Percentiles rank a stretch among this genome's conserved stretches.
Evolutionary conservation across 805 yeast genomes (phyloP).

Genomic region (Wickerhamiella australiensis): DNA sequence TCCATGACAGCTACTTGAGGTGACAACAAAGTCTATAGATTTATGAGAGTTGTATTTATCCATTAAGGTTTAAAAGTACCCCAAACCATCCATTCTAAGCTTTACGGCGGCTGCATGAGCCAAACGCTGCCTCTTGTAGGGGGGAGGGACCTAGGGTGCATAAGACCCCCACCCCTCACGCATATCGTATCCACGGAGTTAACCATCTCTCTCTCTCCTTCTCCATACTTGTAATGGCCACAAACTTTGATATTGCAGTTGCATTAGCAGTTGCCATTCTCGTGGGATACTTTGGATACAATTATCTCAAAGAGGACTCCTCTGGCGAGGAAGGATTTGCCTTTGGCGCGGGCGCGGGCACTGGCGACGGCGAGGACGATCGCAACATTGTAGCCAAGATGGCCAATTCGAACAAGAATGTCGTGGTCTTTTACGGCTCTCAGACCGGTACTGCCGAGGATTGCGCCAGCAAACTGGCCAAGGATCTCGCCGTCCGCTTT

Average conservation of each 20-base stretch:
- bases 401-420: conserved; percentile 53
- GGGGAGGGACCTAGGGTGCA: no score
- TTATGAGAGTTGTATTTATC: no score
- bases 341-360: conserved; percentile 1
- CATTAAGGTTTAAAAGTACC: no score
- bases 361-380: conserved; percentile 7
- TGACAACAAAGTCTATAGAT: neutral
- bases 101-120: no score
- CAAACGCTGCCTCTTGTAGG: no score
- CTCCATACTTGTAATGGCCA: conserved; percentile 1
- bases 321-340: conserved; percentile 12
- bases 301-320: conserved; percentile 16
- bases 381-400: conserved; percentile 30
- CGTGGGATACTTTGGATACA: conserved; percentile 17
- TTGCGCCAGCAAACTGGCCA: conserved; percentile 79
- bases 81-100: no score
- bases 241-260: conserved; percentile 6
- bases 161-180: neutral
- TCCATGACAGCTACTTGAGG: neutral
- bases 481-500: conserved; percentile 73
- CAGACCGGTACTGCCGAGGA: conserved; percentile 99
- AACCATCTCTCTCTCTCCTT: neutral
- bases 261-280: conserved; percentile 17
- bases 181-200: neutral
- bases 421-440: conserved; percentile 77